These are phyloP conservation scores for Alloascoidea hylecoeti DNA, from an alignment of 805 yeast species.

Conservation along the genomic window DNA sequence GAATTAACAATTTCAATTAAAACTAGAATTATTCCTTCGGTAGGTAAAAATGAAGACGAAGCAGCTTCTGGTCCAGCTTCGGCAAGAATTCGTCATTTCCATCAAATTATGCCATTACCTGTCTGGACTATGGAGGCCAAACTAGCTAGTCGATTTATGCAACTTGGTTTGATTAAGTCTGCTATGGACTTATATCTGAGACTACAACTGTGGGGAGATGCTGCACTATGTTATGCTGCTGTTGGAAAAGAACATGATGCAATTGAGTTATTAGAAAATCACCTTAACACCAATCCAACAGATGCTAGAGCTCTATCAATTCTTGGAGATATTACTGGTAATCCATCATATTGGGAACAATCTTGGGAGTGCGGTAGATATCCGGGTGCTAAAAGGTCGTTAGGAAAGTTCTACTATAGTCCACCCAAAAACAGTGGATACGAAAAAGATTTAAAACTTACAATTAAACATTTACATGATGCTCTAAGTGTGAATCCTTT, in stretches of 20 bases:
- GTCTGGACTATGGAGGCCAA: conserved; percentile 74
- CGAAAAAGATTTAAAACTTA: conserved; percentile 32
- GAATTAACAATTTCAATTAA: conserved; percentile 63
- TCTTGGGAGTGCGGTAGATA: conserved; percentile 79
- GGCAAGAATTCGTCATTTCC: conserved; percentile 54
- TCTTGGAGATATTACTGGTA: conserved; percentile 72
- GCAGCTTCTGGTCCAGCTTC: conserved; percentile 22
- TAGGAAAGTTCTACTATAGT: conserved; percentile 56
- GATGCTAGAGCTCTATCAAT: conserved; percentile 80
- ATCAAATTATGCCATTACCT: conserved; percentile 65
- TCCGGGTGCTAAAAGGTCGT: conserved; percentile 72
- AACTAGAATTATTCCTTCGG: conserved; percentile 12
- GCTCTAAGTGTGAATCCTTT: conserved; percentile 63
- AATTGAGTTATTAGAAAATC: conserved; percentile 34
- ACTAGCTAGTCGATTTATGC: conserved; percentile 77
- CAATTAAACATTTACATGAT: conserved; percentile 59
- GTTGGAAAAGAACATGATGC: conserved; percentile 65
- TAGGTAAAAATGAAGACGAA: conserved; percentile 15
- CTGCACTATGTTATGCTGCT: conserved; percentile 84
- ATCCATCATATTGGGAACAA: conserved; percentile 64
- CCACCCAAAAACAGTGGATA: conserved; percentile 46
- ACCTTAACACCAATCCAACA: conserved; percentile 42
- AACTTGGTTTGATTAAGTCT: conserved; percentile 70
- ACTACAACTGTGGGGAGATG: conserved; percentile 61
- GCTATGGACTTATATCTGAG: conserved; percentile 86